phyloP scores from a whole-genome alignment of 2,329 filamentous ascomycete genomes.

The Samsoniella hepiali region DNA sequence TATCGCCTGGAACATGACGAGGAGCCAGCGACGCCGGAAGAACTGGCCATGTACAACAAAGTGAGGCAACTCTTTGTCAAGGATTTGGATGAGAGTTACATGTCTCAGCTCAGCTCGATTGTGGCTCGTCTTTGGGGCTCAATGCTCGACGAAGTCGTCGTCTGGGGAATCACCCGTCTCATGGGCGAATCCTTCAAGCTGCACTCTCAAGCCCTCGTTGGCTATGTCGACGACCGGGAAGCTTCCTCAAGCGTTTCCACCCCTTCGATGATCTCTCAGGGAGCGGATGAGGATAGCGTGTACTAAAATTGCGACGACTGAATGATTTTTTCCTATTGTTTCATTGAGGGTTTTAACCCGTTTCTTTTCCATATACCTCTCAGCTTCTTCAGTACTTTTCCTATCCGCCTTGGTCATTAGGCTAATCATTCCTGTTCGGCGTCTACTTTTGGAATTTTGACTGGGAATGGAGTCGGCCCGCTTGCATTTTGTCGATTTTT shows the following conservation, averaged over 20 bases:
- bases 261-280: conserved; percentile 69
- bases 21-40: conserved; percentile 80
- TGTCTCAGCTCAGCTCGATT: conserved; percentile 85
- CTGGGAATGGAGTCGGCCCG: conserved; percentile 18
- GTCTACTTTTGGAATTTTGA: conserved; percentile 19
- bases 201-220: conserved; percentile 88
- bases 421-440: conserved; percentile 18
- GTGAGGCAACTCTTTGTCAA: conserved; percentile 87
- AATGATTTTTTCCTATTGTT: conserved; percentile 48
- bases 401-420: conserved; percentile 22
- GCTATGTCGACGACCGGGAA: conserved; percentile 84
- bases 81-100: conserved; percentile 78
- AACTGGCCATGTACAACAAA: conserved; percentile 88
- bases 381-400: conserved; percentile 30
- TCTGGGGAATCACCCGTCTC: conserved; percentile 93
- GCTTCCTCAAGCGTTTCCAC: conserved; percentile 67
- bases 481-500: conserved; percentile 20
- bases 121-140: conserved; percentile 95
- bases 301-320: conserved; percentile 57
- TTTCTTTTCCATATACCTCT: conserved; percentile 21
- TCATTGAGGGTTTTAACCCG: conserved; percentile 21
- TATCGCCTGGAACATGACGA: conserved; percentile 99
- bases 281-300: conserved; percentile 68
- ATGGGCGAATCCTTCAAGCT: conserved; percentile 99
- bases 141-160: conserved; percentile 97